Conservation (phyloP, 495 filamentous ascomycete species). For the Neurospora sp. region DNA sequence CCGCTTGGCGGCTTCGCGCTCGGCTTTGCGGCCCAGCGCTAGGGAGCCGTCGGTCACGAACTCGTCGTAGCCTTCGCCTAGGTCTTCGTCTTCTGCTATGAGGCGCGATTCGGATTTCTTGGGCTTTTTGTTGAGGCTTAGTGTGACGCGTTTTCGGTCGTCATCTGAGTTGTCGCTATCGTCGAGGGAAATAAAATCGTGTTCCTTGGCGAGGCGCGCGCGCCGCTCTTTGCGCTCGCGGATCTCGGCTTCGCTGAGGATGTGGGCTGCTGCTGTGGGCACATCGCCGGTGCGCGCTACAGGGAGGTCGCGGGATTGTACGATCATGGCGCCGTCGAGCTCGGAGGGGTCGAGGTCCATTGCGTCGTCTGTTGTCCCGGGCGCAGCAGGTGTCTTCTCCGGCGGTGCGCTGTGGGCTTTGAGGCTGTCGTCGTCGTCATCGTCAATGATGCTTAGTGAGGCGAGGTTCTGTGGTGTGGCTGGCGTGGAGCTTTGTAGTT, state of each 20-base stretch:
- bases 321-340: conserved; percentile 47
- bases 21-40: conserved; percentile 67
- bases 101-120: conserved; percentile 59
- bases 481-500: conserved; percentile 74
- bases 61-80: conserved; percentile 92
- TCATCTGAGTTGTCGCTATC: conserved; percentile 39
- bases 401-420: background rate
- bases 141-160: conserved; percentile 25
- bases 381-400: conserved; percentile 23
- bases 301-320: conserved; percentile 42
- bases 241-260: conserved; percentile 84
- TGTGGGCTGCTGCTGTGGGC: conserved; percentile 5
- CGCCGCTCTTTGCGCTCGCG: conserved; percentile 84
- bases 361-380: conserved; percentile 26
- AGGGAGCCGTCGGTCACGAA: conserved; percentile 79
- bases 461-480: conserved; percentile 56
- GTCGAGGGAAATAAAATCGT: conserved; percentile 71
- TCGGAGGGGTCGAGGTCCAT: conserved; percentile 43
- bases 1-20: conserved; percentile 58
- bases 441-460: conserved; percentile 15
- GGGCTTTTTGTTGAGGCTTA: conserved; percentile 39
- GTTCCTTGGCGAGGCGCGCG: conserved; percentile 63
- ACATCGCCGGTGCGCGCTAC: background rate
- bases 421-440: conserved; percentile 7
- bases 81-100: conserved; percentile 78